These are phyloP conservation scores for Biscutella laevigata DNA, from an alignment of 441 rosid genomes.

Conservation along the genomic window DNA sequence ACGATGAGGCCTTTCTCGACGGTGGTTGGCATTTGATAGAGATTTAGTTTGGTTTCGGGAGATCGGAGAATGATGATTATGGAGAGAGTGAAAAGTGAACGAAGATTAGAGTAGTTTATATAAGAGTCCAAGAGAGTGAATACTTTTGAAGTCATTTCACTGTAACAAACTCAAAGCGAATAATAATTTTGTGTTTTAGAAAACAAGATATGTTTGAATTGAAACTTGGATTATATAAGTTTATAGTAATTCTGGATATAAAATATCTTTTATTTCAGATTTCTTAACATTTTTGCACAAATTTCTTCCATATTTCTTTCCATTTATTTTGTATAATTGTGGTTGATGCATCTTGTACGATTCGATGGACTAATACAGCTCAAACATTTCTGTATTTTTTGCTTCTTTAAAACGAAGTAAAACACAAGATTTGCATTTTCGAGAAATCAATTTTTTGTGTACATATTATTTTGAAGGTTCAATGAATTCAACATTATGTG, in stretches of 20 bases:
- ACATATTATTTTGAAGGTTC: too few relatives aligned
- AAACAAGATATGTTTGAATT: not conserved
- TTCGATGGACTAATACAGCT: too few relatives aligned
- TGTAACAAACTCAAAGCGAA: too few relatives aligned
- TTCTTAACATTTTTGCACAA: not conserved
- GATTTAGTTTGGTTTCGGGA: not conserved
- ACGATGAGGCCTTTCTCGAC: conserved; percentile 31
- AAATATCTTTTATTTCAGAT: not conserved
- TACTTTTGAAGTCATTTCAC: conserved; percentile 15
- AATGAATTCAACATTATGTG: conserved; percentile 7
- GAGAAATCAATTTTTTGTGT: too few relatives aligned
- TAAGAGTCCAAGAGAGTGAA: conserved; percentile 16
- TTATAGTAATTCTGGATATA: not conserved
- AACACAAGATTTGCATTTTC: too few relatives aligned
- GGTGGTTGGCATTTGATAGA: conserved; percentile 30
- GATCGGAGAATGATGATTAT: not conserved
- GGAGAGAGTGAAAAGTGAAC: conserved; percentile 8
- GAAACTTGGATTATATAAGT: not conserved
- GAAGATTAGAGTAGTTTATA: conserved; percentile 1
- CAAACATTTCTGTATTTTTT: not conserved
- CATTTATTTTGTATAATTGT: not conserved
- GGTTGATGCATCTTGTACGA: not conserved
- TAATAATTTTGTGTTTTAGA: too few relatives aligned
- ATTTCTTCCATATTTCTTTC: not conserved
- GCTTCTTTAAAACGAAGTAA: too few relatives aligned